A percentile compares a stretch with the other conserved stretches of the same genome.
These are phyloP conservation scores for Ichthyophthirius multifiliis DNA, from an alignment of 169 alveolate genomes.

Conservation along the genomic window DNA sequence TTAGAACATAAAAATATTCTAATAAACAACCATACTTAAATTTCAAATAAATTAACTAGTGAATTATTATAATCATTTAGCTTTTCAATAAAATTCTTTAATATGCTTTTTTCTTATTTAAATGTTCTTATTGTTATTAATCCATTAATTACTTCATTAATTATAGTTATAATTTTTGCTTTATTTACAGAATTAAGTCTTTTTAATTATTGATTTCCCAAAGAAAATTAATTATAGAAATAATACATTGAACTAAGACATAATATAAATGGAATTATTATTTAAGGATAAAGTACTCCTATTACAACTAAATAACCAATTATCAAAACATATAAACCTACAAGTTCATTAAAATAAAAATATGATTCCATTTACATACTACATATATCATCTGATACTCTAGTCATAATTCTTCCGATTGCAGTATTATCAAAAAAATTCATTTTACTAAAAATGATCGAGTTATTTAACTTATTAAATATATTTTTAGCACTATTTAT, in stretches of 20 bases:
- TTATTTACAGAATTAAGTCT: slow-evolving; percentile 48
- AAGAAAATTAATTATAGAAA: background rate
- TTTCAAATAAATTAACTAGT: too few species aligned
- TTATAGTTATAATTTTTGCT: slow-evolving; percentile 19
- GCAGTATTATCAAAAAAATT: slow-evolving; percentile 51
- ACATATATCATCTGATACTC: slow-evolving; percentile 50
- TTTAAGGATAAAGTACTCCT: background rate
- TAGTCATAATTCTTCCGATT: slow-evolving; percentile 57
- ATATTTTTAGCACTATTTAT: slow-evolving; percentile 41
- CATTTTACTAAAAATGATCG: slow-evolving; percentile 40
- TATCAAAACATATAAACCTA: background rate
- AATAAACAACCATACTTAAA: too few species aligned
- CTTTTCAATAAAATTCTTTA: slow-evolving; percentile 35
- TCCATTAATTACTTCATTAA: slow-evolving; percentile 51
- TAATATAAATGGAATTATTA: background rate
- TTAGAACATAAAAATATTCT: too few species aligned
- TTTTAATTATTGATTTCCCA: slow-evolving; percentile 43
- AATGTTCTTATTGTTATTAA: slow-evolving; percentile 41
- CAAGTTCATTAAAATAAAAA: background rate
- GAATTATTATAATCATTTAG: too few species aligned
- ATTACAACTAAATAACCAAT: too few species aligned
- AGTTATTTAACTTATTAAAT: slow-evolving; percentile 34
- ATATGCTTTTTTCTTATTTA: slow-evolving; percentile 10
- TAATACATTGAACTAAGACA: background rate
- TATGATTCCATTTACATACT: background rate